Conservation (phyloP, 805 yeast species). For the Monosporozyma aquatica region DNA sequence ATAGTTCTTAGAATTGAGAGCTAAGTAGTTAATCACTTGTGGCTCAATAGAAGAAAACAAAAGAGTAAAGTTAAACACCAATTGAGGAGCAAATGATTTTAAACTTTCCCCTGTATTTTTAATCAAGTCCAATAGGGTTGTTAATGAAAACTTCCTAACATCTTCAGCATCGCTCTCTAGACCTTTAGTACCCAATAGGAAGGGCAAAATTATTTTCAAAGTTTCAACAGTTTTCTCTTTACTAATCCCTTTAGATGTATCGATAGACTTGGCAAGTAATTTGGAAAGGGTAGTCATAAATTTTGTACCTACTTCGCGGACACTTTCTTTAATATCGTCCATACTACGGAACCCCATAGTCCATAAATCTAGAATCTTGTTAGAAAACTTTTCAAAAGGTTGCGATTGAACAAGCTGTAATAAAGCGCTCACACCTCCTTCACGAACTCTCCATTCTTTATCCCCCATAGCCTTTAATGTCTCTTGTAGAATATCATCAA, state of each 20-base stretch:
- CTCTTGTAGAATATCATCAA: constrained; percentile 53
- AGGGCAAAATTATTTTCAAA: constrained; percentile 58
- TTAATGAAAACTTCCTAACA: constrained; percentile 63
- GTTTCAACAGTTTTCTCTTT: constrained; percentile 37
- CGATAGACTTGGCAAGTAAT: constrained; percentile 49
- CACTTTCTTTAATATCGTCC: constrained; percentile 94
- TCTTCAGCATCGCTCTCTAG: constrained; percentile 80
- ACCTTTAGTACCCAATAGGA: constrained; percentile 71
- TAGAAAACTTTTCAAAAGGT: constrained; percentile 41
- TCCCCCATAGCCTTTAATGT: constrained; percentile 60
- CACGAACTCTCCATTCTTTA: constrained; percentile 88
- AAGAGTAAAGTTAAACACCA: constrained; percentile 59
- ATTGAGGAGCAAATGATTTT: constrained; percentile 56
- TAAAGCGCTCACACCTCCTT: constrained; percentile 71
- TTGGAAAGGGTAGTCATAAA: constrained; percentile 61
- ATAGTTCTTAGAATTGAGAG: constrained; percentile 82
- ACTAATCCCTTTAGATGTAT: constrained; percentile 33
- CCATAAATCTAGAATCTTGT: constrained; percentile 64
- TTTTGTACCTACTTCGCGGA: constrained; percentile 66
- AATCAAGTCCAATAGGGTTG: constrained; percentile 63
- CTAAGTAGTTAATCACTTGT: constrained; percentile 74
- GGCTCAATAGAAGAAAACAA: constrained; percentile 87
- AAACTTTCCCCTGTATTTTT: constrained; percentile 52
- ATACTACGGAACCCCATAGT: constrained; percentile 75
- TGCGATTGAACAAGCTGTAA: constrained; percentile 59